A percentile compares a stretch with the other conserved stretches of the same genome.
phyloP scores from a whole-genome alignment of 352 stramenopile species.

The Globisporangium paddicum region DNA sequence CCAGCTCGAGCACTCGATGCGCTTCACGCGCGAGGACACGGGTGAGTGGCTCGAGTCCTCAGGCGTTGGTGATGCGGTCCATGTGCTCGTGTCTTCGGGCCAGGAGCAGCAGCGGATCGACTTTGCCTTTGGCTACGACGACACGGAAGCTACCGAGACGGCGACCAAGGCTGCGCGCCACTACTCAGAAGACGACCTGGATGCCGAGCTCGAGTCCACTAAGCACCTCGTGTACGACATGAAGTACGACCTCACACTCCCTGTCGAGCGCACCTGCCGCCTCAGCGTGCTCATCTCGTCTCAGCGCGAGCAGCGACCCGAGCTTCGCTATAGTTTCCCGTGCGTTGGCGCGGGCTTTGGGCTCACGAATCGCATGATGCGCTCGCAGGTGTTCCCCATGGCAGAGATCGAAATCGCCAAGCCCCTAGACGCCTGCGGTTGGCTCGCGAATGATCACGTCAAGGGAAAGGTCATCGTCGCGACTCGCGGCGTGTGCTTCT shows the following conservation, averaged over 20 bases:
- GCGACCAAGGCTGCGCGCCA: background rate
- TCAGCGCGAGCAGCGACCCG: slow-evolving; percentile 1
- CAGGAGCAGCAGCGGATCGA: slow-evolving; percentile 11
- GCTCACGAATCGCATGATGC: slow-evolving; percentile 25
- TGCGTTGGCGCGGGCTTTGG: slow-evolving; percentile 63
- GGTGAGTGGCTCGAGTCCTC: slow-evolving; percentile 67
- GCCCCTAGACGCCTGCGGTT: slow-evolving; percentile 47
- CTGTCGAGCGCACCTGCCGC: slow-evolving; percentile 12
- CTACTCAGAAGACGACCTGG: slow-evolving; percentile 2
- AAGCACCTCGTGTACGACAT: slow-evolving; percentile 15
- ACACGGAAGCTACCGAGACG: background rate
- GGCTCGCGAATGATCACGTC: slow-evolving; percentile 31
- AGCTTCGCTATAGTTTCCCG: slow-evolving; percentile 29
- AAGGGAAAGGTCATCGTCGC: slow-evolving; percentile 49
- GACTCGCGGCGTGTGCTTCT: slow-evolving; percentile 58
- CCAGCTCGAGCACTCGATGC: slow-evolving; percentile 45
- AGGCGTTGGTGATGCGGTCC: slow-evolving; percentile 35
- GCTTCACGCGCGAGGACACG: slow-evolving; percentile 56
- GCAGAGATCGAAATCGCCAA: slow-evolving; percentile 42
- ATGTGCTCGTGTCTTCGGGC: slow-evolving; percentile 38
- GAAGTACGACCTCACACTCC: slow-evolving; percentile 9
- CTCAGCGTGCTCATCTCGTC: slow-evolving; percentile 10
- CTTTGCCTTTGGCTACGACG: slow-evolving; percentile 4
- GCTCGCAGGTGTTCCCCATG: slow-evolving; percentile 17
- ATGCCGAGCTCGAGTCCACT: slow-evolving; percentile 13